Evolutionary conservation across 2,329 filamentous ascomycete genomes (phyloP).

Genomic region (Niveomyces coronatus): DNA sequence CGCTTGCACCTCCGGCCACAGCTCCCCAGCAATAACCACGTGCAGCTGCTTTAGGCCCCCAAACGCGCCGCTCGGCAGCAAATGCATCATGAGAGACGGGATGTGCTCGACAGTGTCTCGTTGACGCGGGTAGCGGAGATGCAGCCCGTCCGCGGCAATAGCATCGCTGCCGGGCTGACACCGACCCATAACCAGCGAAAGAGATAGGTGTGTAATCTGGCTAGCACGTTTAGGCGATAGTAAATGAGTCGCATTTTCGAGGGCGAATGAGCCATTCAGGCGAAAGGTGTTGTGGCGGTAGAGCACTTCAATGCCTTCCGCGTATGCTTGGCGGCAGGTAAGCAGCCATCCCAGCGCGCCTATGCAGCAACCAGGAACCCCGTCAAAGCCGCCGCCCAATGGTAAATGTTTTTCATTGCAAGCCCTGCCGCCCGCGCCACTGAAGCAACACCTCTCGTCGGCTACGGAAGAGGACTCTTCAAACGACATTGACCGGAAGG

Average conservation of each 20-base stretch:
- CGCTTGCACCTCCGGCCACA: slow-evolving; percentile 2
- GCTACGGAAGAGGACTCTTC: too few species aligned
- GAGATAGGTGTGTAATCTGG: slow-evolving; percentile 1
- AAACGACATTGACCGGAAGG: too few species aligned
- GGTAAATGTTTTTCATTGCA: too few species aligned
- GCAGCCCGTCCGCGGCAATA: background rate
- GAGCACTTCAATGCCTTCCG: slow-evolving; percentile 5
- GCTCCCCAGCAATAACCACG: slow-evolving; percentile 3
- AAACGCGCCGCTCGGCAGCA: background rate
- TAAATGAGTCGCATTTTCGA: slow-evolving; percentile 2
- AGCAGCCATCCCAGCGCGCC: slow-evolving; percentile 6
- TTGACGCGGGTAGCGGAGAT: slow-evolving; percentile 4
- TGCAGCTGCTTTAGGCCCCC: slow-evolving; percentile 1
- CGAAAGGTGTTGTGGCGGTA: slow-evolving; percentile 5
- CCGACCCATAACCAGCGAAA: slow-evolving; percentile 2
- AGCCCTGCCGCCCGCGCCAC: too few species aligned
- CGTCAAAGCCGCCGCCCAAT: too few species aligned
- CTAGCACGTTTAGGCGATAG: background rate
- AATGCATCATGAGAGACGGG: background rate
- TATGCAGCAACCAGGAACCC: background rate
- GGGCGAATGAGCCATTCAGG: slow-evolving; percentile 5
- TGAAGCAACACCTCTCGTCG: too few species aligned
- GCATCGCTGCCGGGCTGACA: too few species aligned
- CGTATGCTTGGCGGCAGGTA: slow-evolving; percentile 5
- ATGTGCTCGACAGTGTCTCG: slow-evolving; percentile 5